Evolutionary conservation across 768 basidiomycete species (phyloP).

Genomic region (Amanita rubescens): DNA sequence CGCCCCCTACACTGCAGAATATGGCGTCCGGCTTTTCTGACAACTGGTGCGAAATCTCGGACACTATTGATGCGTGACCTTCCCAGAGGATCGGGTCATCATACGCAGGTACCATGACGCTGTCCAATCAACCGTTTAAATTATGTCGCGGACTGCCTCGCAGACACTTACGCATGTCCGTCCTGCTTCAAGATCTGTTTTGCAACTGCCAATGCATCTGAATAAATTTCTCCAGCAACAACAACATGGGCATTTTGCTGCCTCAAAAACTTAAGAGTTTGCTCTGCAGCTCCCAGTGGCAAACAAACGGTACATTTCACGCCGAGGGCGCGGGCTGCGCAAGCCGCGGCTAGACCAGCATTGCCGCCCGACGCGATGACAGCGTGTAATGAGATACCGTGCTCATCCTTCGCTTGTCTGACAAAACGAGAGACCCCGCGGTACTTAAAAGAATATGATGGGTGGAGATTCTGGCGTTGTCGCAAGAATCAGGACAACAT

Average conservation of each 20-base stretch:
- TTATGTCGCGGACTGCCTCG: background rate
- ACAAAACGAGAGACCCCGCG: slow-evolving; percentile 62
- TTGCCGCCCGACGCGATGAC: slow-evolving; percentile 77
- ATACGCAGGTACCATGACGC: slow-evolving; percentile 65
- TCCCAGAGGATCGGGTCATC: slow-evolving; percentile 66
- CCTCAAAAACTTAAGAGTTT: slow-evolving; percentile 42
- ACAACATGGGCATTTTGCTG: slow-evolving; percentile 50
- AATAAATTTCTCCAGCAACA: slow-evolving; percentile 50
- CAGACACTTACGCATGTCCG: slow-evolving; percentile 41
- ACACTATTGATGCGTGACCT: slow-evolving; percentile 70
- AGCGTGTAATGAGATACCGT: slow-evolving; percentile 51
- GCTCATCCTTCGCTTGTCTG: slow-evolving; percentile 38
- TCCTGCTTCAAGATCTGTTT: slow-evolving; percentile 35
- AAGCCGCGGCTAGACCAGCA: slow-evolving; percentile 67
- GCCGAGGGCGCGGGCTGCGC: slow-evolving; percentile 45
- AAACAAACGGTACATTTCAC: slow-evolving; percentile 64
- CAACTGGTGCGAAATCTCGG: slow-evolving; percentile 54
- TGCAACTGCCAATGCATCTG: slow-evolving; percentile 50
- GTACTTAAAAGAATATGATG: slow-evolving; percentile 70
- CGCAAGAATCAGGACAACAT: background rate
- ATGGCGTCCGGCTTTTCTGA: slow-evolving; percentile 55
- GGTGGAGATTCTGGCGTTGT: slow-evolving; percentile 53
- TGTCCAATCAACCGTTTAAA: slow-evolving; percentile 16
- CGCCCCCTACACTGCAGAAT: slow-evolving; percentile 75
- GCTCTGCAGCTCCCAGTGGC: slow-evolving; percentile 43